Base-by-base conservation (phyloP, 495 filamentous ascomycete genomes). In the Neurospora sp. region DNA sequence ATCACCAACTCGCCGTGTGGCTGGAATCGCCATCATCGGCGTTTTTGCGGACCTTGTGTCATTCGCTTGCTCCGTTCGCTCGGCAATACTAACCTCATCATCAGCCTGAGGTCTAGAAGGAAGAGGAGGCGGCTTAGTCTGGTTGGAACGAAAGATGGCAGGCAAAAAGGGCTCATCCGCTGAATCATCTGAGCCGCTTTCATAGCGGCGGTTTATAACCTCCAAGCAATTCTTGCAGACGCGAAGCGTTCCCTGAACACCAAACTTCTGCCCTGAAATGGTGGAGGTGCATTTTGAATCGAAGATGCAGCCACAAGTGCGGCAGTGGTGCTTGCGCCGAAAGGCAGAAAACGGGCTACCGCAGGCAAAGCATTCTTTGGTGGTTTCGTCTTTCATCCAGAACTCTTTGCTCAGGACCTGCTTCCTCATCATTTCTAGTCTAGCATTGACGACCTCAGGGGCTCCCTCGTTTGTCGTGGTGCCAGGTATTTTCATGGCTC, bases 371-470 rank as follows among this genome's bases (percentile, higher is more conserved):
- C 96, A 99, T 76, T 98, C 95, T 82, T 95, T 98, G 66, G 94
- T 95, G 78, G 96, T 97, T 78, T 98, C 96, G 82, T 99, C 96
- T 66, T 92, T 92, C 96, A 99, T 99, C 96, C 96, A 99, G 79
- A 96, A 98, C 71, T 97, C 93, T 79, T 92, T 95, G 76, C 91
- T 97, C 16, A 98, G 84, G 40, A 98, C 88, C 79, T 92, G 93
- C 77, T 92, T 94, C 73, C 91, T 86, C 82, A 94, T 88, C 77
- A 93, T 88, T 73, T 90, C 87, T 35, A 91, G 84, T 42, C 87
- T 84, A 59, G 86, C 87, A 75, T 85, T 91, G 27, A 91, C 88
- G 46, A 85, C 84, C 72, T 89, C 88, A 10, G 87, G 84, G 48
- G 87, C 88, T 27, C 88, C 88, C 74, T 88, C 85, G 74, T 85